A percentile compares a stretch with the other conserved stretches of the same genome.
These are phyloP conservation scores for Solanum bulbocastanum DNA, from an alignment of 257 asterid genomes.

Conservation along the genomic window DNA sequence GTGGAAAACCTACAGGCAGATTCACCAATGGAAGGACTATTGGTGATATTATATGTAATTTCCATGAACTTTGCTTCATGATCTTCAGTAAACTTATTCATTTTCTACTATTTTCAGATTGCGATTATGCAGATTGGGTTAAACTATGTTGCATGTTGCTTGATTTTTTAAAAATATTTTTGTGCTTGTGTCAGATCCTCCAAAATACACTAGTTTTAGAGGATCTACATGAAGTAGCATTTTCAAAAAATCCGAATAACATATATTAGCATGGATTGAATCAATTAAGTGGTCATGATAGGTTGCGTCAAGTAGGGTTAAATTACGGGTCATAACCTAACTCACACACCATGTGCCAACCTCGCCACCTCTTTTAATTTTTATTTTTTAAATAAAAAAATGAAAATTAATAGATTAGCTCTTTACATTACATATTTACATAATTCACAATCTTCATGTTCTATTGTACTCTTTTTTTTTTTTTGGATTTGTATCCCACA, in stretches of 20 bases:
- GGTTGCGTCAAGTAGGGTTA: background rate
- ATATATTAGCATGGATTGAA: too few relatives aligned
- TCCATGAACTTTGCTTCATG: background rate
- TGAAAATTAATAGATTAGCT: too few relatives aligned
- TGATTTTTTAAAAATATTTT: background rate
- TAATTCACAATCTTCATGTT: background rate
- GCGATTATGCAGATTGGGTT: background rate
- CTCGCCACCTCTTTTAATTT: background rate
- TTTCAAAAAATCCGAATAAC: background rate
- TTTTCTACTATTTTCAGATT: background rate
- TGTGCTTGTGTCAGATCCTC: fast-evolving
- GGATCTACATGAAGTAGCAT: fast-evolving
- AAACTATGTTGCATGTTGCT: background rate
- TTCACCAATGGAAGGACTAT: constrained; percentile 81
- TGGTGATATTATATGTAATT: constrained; percentile 61
- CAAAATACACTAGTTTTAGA: background rate
- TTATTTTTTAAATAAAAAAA: too few relatives aligned
- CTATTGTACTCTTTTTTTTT: fast-evolving
- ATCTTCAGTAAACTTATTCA: background rate
- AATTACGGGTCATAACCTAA: too few relatives aligned
- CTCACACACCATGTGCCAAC: background rate
- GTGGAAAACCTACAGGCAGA: constrained; percentile 63
- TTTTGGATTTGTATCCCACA: too few relatives aligned
- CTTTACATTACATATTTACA: background rate
- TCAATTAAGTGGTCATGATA: background rate